Evolutionary conservation across 73 alveolate species (phyloP), one percentile per base, ranked within the genome.

Genomic region (Blepharisma japonicum): DNA sequence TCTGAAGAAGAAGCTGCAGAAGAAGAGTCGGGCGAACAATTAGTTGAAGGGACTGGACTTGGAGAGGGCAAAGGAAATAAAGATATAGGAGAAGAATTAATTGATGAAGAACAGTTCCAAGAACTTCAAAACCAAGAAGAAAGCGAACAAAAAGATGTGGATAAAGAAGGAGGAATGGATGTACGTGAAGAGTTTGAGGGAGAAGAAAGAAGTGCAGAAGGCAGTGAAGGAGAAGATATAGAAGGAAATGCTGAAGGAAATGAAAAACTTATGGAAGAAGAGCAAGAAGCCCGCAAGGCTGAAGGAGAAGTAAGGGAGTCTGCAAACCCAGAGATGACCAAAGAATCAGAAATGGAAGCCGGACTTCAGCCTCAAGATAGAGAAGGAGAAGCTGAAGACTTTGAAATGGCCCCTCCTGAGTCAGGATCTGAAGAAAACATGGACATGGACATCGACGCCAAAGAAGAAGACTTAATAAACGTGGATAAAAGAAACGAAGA

Each of bases 21-120:
- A 50, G 78, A 87, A 6, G 67, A 83, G 49, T 50, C 67, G 32
- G 87, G 83, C 38, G 68, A 56, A 6, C 87, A 88, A 1, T 82
- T 80, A 48, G 79, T 81, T 32, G 94, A 92, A 21, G 95, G 94
- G 14, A 87, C 89, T 85, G 94, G 94, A 47, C 82, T 87, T 55
- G 94, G 92, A 78, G 71, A 92, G 71, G 98, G 98, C 49, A 32
- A 55, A 77, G 91, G 94, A 51, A 71, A 77, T 68, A 53, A 88
- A 56, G 71, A 88, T 54, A 84, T 88, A 38, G 55, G 85, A 68
- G 74, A 88, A 6, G 79, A 88, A 54, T 70, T 88, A 39, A 85
- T 84, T 68, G 89, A 88, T 76, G 91, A 84, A 56, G 95, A 88
- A 76, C 84, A 88, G 56, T 55, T 88, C 21, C 92, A 81, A 55